Evolutionary conservation across 352 stramenopile species (phyloP).

Genomic region (Phytophthora pisi): DNA sequence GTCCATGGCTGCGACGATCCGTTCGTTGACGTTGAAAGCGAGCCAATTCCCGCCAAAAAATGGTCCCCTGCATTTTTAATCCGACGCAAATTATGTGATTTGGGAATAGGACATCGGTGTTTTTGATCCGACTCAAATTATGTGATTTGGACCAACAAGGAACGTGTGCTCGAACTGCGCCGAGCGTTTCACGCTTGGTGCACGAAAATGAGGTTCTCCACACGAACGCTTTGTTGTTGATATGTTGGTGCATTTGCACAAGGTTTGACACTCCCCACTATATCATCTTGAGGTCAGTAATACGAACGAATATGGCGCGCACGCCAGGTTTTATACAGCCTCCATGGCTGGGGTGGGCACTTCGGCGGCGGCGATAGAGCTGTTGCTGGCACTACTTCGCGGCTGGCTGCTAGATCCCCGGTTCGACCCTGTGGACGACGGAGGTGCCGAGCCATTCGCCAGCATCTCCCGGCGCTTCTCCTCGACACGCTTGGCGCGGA

Average conservation of each 20-base stretch:
- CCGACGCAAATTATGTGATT: constrained; percentile 4
- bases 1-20: constrained; percentile 25
- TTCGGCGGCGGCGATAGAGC: constrained; percentile 7
- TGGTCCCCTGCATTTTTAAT: background rate
- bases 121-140: background rate
- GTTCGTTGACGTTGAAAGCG: background rate
- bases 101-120: background rate
- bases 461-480: constrained; percentile 76
- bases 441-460: constrained; percentile 34
- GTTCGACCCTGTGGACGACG: constrained; percentile 31
- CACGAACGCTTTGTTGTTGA: constrained; percentile 2
- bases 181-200: no score
- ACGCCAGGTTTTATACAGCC: constrained; percentile 30
- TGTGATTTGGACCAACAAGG: constrained; percentile 1
- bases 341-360: constrained; percentile 36
- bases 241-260: constrained; percentile 9
- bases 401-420: constrained; percentile 22
- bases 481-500: constrained; percentile 77
- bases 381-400: constrained; percentile 18
- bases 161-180: no score
- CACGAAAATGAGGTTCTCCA: background rate
- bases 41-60: constrained; percentile 27
- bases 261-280: constrained; percentile 26
- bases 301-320: constrained; percentile 24
- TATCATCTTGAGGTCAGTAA: constrained; percentile 18